These are phyloP conservation scores for Verticillium nonalfalfae DNA, from an alignment of 2,329 filamentous ascomycete species.

Conservation along the genomic window DNA sequence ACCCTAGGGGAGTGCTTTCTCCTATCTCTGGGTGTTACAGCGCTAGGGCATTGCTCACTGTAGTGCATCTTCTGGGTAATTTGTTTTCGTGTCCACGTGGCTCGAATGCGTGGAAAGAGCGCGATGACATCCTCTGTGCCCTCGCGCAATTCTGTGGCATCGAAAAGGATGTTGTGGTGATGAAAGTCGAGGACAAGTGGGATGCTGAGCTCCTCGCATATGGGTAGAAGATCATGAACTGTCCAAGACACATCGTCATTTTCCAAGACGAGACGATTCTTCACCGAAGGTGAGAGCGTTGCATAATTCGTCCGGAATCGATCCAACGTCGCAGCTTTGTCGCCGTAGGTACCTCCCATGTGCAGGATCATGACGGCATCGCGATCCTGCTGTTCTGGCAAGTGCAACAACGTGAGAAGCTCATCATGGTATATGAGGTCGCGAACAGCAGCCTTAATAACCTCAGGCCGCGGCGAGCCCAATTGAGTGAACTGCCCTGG, in stretches of 20 bases:
- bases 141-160: conserved; percentile 65
- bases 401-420: conserved; percentile 67
- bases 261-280: conserved; percentile 78
- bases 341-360: conserved; percentile 85
- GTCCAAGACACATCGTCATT: conserved; percentile 92
- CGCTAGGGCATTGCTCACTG: conserved; percentile 71
- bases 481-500: conserved; percentile 92
- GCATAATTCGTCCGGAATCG: conserved; percentile 74
- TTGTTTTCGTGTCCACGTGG: conserved; percentile 76
- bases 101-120: conserved; percentile 69
- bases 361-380: conserved; percentile 95
- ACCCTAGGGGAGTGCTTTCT: conserved; percentile 83
- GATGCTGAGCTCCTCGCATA: conserved; percentile 92
- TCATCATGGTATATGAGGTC: conserved; percentile 88
- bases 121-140: conserved; percentile 74
- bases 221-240: conserved; percentile 83
- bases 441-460: conserved; percentile 69
- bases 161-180: conserved; percentile 92
- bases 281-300: conserved; percentile 60
- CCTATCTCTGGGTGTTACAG: conserved; percentile 70
- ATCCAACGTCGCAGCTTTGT: conserved; percentile 72
- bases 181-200: conserved; percentile 90
- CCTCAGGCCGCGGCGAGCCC: conserved; percentile 71
- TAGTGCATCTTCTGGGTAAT: conserved; percentile 98
- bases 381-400: conserved; percentile 71